Evolutionary conservation across 305 asterid species (phyloP).

Genomic region (Caryopteris hybrid): DNA sequence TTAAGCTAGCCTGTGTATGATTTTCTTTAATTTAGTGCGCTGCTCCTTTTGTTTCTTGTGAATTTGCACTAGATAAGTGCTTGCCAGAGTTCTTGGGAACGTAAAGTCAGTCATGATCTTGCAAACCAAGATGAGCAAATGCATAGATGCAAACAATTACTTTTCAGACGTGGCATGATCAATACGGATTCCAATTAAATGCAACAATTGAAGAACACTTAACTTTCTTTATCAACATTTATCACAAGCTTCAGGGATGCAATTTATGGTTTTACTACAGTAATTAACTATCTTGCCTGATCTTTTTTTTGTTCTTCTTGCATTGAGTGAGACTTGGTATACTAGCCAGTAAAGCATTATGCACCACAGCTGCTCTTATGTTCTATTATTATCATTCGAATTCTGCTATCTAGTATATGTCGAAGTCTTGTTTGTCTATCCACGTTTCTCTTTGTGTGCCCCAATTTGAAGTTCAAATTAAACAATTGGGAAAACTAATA

Average conservation of each 20-base stretch:
- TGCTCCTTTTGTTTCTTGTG: neutral
- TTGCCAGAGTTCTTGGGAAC: neutral
- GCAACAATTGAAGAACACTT: neutral
- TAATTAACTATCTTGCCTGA: neutral
- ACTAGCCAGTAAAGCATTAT: neutral
- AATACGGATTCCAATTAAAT: too few species aligned
- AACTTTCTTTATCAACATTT: conserved; percentile 5
- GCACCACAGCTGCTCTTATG: neutral
- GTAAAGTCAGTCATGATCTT: neutral
- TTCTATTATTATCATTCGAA: neutral
- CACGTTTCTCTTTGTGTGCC: neutral
- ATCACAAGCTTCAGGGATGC: neutral
- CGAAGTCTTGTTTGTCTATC: neutral
- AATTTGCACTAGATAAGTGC: neutral
- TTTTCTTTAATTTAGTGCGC: neutral
- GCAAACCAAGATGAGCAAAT: neutral
- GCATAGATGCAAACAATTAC: neutral
- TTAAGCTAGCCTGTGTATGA: neutral
- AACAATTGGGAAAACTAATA: neutral
- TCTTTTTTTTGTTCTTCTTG: neutral
- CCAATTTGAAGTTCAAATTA: neutral
- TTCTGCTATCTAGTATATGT: neutral
- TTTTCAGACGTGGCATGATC: neutral
- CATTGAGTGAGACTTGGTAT: neutral
- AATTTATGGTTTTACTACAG: neutral